Conservation (phyloP, 306 rosid species). For the Casuarina glauca region DNA sequence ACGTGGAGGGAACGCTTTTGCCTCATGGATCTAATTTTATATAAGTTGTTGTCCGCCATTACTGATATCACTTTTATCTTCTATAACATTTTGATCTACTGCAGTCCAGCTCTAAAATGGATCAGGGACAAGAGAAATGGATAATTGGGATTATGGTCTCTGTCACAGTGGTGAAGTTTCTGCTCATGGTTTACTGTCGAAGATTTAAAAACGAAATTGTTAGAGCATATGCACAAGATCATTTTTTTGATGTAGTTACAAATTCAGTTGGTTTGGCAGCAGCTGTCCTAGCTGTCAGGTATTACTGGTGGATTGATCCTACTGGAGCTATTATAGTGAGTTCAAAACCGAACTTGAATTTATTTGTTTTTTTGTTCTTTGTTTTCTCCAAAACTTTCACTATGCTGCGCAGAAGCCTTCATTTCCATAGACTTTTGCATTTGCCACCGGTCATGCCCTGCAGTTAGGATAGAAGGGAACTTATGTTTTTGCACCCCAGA, state of each 20-base stretch:
- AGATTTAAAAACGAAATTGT: constrained; percentile 70
- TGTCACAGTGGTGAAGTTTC: constrained; percentile 74
- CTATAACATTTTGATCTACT: constrained; percentile 7
- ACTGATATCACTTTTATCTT: not conserved
- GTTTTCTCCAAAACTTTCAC: not conserved
- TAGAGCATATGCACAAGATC: constrained; percentile 77
- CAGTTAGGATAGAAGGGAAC: not conserved
- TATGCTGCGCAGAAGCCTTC: not conserved
- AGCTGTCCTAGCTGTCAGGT: constrained; percentile 66
- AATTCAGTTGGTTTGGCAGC: constrained; percentile 85
- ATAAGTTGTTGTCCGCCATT: not conserved
- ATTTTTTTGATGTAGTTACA: constrained; percentile 69
- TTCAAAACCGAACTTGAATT: constrained; percentile 21
- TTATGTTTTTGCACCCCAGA: not conserved
- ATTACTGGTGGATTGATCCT: constrained; percentile 77
- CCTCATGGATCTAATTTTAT: not conserved
- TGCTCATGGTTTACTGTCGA: constrained; percentile 75
- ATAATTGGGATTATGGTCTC: constrained; percentile 63
- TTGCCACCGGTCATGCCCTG: not conserved
- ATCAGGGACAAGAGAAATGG: constrained; percentile 41
- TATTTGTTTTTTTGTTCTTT: not conserved
- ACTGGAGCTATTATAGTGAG: constrained; percentile 79
- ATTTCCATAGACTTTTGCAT: not conserved
- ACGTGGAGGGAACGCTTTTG: not conserved
- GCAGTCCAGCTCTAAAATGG: constrained; percentile 46